These are phyloP conservation scores for Sarcodon sp. DNA, from an alignment of 768 basidiomycete genomes.

Conservation along the genomic window DNA sequence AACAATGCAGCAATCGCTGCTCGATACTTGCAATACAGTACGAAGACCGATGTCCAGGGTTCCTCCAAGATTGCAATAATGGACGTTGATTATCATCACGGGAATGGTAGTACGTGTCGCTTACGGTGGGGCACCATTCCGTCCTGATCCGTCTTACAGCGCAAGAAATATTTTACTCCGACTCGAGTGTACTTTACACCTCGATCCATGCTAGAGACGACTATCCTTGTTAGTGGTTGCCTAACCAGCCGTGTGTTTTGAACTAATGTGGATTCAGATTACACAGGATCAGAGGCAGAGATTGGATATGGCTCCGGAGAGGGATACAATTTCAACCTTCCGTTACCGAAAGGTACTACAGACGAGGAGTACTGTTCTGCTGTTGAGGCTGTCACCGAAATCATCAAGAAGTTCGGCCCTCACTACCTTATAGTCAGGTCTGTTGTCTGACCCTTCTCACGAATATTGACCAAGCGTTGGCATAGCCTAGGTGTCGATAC, in stretches of 20 bases:
- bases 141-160: constrained; percentile 5
- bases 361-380: constrained; percentile 14
- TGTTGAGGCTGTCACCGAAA: constrained; percentile 8
- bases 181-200: constrained; percentile 17
- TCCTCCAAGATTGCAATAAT: constrained; percentile 13
- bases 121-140: background rate
- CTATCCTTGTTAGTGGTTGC: constrained; percentile 17
- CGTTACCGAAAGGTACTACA: constrained; percentile 15
- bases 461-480: background rate
- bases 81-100: constrained; percentile 25
- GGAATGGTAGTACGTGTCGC: constrained; percentile 16
- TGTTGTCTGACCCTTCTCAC: background rate
- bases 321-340: constrained; percentile 16
- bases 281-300: constrained; percentile 16
- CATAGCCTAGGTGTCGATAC: constrained; percentile 21
- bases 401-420: constrained; percentile 11
- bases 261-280: constrained; percentile 10
- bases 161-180: constrained; percentile 18
- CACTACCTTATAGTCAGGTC: constrained; percentile 17
- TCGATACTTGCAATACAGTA: constrained; percentile 11
- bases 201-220: constrained; percentile 18
- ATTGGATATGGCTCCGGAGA: constrained; percentile 12
- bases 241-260: background rate
- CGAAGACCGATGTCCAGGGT: no score
- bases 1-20: constrained; percentile 20